Evolutionary conservation across 345 rosid genomes (phyloP), one percentile per base, ranked within the genome.

Genomic region (Bruguiera sexangula): DNA sequence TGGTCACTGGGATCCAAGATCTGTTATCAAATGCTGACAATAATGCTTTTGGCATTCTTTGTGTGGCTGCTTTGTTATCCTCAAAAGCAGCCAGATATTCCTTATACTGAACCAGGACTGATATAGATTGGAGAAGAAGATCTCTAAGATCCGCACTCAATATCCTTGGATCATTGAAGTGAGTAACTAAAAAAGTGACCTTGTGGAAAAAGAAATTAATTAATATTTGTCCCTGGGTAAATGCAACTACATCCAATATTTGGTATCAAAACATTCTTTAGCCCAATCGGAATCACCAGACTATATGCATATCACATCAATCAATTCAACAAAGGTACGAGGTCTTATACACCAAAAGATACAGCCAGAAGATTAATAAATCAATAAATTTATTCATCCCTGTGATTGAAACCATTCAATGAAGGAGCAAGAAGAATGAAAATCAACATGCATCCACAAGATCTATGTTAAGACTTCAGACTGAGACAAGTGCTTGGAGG

Each of bases 71-170:
- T 77, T 84, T 89, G 72, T 95, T 95, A 86, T 72, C 81, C 84
- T 92, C 97, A 70, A 95, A 95, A 71, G 88, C 88, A 57, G 80
- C 88, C 80, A 95, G 72, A 81, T 88, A 87, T 72, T 95, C 96
- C 82, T 82, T 88, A 75, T 90, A 88, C 73, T 95, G 97, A 71
- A 95, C 96, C 69, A 95, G 76, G 69, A 87, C 97, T 24, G 97
- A 87, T 76, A 95, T 85, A 60, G 99, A 95, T 67, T 95, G 99
- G 75, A 95, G 96, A 80, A 95, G 93, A 67, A 88, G 91, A 86
- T 95, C 99, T 81, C 82, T 86, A 62, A 92, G 83, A 79, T 92
- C 96, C 69, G 92, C 89, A 81, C 90, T 88, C 32, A 89, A 83
- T 83, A 95, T 92, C 75, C 99, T 90, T 9, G 86, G 80, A 81